Percentiles rank a stretch among this genome's conserved stretches.
Conservation (phyloP, 1,284 basidiomycete genomes). For the Mycosarcoma mackinlayi region DNA sequence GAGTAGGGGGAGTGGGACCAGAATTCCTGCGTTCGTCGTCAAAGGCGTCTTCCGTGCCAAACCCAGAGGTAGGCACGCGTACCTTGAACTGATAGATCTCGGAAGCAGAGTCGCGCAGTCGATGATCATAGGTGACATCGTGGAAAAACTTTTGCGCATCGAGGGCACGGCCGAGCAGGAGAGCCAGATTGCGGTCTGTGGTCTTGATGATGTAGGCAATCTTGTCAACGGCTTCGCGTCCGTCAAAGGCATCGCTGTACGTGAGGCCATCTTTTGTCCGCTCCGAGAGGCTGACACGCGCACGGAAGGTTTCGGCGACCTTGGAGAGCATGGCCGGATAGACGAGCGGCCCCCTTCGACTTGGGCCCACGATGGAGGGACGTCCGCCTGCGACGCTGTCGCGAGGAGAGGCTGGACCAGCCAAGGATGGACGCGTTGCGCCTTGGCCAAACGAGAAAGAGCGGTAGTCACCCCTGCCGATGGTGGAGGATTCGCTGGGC, state of each 20-base stretch:
- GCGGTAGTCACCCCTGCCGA: slow-evolving; percentile 40
- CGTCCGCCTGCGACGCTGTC: slow-evolving; percentile 36
- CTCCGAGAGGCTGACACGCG: slow-evolving; percentile 81
- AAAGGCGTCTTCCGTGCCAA: slow-evolving; percentile 41
- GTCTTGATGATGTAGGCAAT: slow-evolving; percentile 98
- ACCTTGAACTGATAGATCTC: slow-evolving; percentile 93
- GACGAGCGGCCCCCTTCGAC: slow-evolving; percentile 72
- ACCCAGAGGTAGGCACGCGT: slow-evolving; percentile 76
- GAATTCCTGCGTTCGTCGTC: slow-evolving; percentile 38
- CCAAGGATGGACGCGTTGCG: slow-evolving; percentile 29
- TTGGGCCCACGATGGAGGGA: slow-evolving; percentile 7
- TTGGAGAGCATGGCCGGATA: slow-evolving; percentile 94
- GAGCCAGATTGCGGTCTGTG: slow-evolving; percentile 92
- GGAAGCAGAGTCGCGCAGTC: slow-evolving; percentile 84
- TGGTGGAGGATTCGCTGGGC: slow-evolving; percentile 28
- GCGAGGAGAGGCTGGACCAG: slow-evolving; percentile 33
- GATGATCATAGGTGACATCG: slow-evolving; percentile 98
- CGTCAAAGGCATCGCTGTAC: slow-evolving; percentile 96
- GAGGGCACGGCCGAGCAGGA: slow-evolving; percentile 90
- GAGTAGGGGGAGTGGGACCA: slow-evolving; percentile 12
- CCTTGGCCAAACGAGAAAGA: slow-evolving; percentile 48
- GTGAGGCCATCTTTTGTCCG: slow-evolving; percentile 92
- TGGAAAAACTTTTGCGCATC: slow-evolving; percentile 99
- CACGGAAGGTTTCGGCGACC: slow-evolving; percentile 91
- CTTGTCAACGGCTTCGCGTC: slow-evolving; percentile 93